Conservation (phyloP, 164 flowering plant genomes). For the Houttuynia cordata region DNA sequence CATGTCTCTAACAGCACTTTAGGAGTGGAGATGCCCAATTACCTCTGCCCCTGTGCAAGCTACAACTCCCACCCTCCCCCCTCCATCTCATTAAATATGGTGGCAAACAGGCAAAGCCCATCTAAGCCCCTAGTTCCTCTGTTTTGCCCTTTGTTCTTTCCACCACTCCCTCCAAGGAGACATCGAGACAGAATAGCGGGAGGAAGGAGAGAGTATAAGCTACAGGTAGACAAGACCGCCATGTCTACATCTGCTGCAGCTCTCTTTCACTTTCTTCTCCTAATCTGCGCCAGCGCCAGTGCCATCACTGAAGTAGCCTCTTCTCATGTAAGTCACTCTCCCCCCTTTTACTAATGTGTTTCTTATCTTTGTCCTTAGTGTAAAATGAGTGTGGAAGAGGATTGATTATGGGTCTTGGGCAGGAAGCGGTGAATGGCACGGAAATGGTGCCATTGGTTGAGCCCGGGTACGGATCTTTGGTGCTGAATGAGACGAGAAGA, state of each 20-base stretch:
- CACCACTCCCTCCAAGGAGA: background rate
- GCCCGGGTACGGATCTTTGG: constrained; percentile 19
- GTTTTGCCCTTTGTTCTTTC: background rate
- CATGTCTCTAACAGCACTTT: no score
- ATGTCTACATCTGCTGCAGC: constrained; percentile 7
- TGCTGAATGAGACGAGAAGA: constrained; percentile 60
- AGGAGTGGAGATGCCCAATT: no score
- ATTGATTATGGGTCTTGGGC: background rate
- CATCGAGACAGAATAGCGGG: background rate
- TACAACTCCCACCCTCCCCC: no score
- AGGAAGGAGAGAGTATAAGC: no score
- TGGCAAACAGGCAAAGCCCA: no score
- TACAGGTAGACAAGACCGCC: no score
- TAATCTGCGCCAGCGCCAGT: constrained; percentile 4
- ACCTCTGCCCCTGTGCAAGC: no score
- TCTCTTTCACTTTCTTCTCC: constrained; percentile 2
- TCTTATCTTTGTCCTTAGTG: constrained; percentile 1
- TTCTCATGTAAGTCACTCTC: constrained; percentile 5
- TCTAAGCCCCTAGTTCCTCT: no score
- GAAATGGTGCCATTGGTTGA: constrained; percentile 53
- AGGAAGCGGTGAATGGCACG: constrained; percentile 4
- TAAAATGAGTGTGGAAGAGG: background rate
- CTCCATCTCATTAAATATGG: no score
- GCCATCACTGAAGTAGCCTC: constrained; percentile 5
- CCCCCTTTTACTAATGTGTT: background rate